Percentiles rank a stretch among this genome's conserved stretches.
These are phyloP conservation scores for Kwoniella shandongensis DNA, from an alignment of 768 basidiomycete species.

Conservation along the genomic window DNA sequence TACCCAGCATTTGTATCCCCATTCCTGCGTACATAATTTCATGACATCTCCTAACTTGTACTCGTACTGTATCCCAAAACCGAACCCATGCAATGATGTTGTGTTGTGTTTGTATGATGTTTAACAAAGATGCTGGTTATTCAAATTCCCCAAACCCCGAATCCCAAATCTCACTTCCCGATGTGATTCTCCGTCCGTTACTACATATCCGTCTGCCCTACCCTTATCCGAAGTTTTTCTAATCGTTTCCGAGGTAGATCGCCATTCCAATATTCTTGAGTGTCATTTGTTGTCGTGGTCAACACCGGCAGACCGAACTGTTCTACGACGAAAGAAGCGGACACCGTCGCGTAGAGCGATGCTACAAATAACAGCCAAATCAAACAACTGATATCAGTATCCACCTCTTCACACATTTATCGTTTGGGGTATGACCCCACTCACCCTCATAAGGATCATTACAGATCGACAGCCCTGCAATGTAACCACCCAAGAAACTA, in stretches of 20 bases:
- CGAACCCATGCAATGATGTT: no score
- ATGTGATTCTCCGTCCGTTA: no score
- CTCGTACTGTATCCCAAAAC: no score
- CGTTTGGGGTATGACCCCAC: no score
- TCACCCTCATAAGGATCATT: constrained; percentile 38
- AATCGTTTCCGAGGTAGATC: constrained; percentile 27
- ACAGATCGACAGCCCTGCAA: constrained; percentile 31
- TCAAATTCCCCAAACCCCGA: no score
- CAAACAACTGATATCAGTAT: no score
- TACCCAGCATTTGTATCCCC: not conserved
- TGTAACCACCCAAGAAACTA: constrained; percentile 43
- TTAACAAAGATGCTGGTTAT: no score
- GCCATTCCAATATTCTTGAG: constrained; percentile 36
- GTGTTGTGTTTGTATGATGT: no score
- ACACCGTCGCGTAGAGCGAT: constrained; percentile 41
- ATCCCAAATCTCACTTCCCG: no score
- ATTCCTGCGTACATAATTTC: no score
- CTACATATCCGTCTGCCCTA: not conserved
- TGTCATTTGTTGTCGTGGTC: not conserved
- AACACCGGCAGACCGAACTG: constrained; percentile 41
- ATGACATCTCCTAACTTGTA: no score
- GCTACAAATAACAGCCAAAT: constrained; percentile 32
- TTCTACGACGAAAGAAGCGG: constrained; percentile 44
- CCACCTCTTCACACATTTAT: no score
- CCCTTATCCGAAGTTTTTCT: constrained; percentile 18